These are phyloP conservation scores for Eleusine coracana DNA, from an alignment of 176 grass and related monocot species.

Conservation along the genomic window DNA sequence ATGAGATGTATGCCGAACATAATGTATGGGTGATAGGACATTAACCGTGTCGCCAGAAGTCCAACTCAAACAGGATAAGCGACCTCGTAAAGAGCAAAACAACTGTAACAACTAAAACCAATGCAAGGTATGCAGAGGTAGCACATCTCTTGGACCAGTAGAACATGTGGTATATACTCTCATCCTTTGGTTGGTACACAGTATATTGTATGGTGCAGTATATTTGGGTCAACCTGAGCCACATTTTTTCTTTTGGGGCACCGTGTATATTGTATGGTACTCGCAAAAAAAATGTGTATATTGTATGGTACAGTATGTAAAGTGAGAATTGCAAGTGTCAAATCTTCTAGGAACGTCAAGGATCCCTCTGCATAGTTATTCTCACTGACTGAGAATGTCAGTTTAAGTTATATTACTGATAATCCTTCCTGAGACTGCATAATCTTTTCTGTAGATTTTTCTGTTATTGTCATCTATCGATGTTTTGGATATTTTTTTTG, in stretches of 20 bases:
- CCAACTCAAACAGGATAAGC: background rate
- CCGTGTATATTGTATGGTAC: background rate
- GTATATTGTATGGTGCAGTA: no score
- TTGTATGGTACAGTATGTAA: background rate
- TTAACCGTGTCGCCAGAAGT: background rate
- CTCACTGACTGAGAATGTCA: no score
- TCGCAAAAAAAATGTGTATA: no score
- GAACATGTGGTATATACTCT: background rate
- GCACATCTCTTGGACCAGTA: background rate
- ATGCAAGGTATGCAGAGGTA: background rate
- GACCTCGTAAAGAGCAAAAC: slow-evolving; percentile 24
- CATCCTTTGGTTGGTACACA: background rate
- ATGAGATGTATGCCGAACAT: background rate
- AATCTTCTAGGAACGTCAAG: background rate
- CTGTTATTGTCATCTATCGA: background rate
- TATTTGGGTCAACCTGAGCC: no score
- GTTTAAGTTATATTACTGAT: background rate
- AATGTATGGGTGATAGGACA: background rate
- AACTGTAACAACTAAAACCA: background rate
- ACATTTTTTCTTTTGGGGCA: background rate
- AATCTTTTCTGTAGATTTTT: background rate
- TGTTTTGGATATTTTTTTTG: background rate
- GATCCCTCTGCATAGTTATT: background rate
- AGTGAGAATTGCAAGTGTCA: background rate
- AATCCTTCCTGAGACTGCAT: background rate